These are phyloP conservation scores for Malassezia furfur DNA, from an alignment of 1,284 basidiomycete species.

Conservation along the genomic window DNA sequence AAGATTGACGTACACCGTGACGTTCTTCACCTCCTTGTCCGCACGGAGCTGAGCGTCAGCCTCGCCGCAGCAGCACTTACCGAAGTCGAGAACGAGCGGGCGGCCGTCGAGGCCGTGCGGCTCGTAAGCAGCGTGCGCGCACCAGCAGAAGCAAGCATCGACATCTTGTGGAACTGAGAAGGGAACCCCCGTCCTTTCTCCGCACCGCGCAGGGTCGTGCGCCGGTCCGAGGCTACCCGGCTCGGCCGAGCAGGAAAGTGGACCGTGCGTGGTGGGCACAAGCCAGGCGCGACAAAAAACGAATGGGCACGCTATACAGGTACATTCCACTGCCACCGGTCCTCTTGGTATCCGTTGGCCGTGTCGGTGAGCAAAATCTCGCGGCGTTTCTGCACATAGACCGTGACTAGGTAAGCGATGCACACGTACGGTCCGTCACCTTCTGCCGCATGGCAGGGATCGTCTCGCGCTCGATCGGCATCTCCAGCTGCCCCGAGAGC, in stretches of 20 bases:
- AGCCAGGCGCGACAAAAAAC: background rate
- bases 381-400: conserved; percentile 93
- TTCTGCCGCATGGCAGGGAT: conserved; percentile 76
- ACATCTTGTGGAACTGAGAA: background rate
- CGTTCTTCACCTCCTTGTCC: conserved; percentile 45
- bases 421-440: conserved; percentile 64
- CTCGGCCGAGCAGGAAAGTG: conserved; percentile 9
- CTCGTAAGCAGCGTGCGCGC: conserved; percentile 1
- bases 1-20: conserved; percentile 38
- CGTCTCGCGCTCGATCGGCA: conserved; percentile 72
- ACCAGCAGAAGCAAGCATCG: conserved; percentile 13
- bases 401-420: conserved; percentile 8
- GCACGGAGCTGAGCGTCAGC: conserved; percentile 15
- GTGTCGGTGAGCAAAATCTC: conserved; percentile 91
- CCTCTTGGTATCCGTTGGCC: conserved; percentile 77
- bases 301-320: conserved; percentile 17
- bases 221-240: background rate
- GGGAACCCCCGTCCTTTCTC: background rate
- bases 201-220: background rate
- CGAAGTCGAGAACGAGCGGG: conserved; percentile 16
- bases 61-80: background rate
- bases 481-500: conserved; percentile 80
- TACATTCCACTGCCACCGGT: conserved; percentile 53
- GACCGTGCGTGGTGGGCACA: conserved; percentile 6
- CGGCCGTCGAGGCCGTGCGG: conserved; percentile 2